These are phyloP conservation scores for Conticribra guillardii DNA, from an alignment of 108 stramenopile species.

Conservation along the genomic window DNA sequence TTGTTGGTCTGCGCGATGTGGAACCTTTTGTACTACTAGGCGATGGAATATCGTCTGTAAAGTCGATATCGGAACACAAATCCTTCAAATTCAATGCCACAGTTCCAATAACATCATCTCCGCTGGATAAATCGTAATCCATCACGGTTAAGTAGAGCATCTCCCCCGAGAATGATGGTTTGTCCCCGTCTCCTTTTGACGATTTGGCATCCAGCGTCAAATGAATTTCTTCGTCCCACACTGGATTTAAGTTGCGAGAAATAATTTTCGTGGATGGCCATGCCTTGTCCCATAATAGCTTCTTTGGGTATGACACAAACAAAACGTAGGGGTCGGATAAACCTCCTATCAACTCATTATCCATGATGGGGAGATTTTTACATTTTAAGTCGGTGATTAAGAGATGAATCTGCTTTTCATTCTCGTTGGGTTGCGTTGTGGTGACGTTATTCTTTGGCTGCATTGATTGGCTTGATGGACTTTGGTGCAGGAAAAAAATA, in stretches of 20 bases:
- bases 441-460: too few relatives aligned
- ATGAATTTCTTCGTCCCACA: slow-evolving; percentile 50
- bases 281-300: slow-evolving; percentile 24
- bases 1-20: too few relatives aligned
- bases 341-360: slow-evolving; percentile 46
- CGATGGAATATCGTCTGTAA: background rate
- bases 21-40: too few relatives aligned
- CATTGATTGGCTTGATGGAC: background rate
- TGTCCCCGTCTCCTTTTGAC: slow-evolving; percentile 8
- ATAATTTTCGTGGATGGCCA: slow-evolving; percentile 47
- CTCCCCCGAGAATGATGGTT: slow-evolving; percentile 27
- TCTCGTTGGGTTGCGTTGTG: background rate
- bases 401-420: slow-evolving; percentile 42
- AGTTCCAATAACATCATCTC: slow-evolving; percentile 58
- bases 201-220: slow-evolving; percentile 46
- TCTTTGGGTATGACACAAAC: slow-evolving; percentile 57
- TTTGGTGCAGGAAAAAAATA: background rate
- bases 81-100: slow-evolving; percentile 55
- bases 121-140: slow-evolving; percentile 56
- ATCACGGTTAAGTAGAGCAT: slow-evolving; percentile 61
- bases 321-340: slow-evolving; percentile 66
- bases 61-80: slow-evolving; percentile 38
- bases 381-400: slow-evolving; percentile 58
- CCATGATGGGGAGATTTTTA: slow-evolving; percentile 61
- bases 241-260: slow-evolving; percentile 31